Base-by-base conservation (phyloP, 163 green algal species). In the Scenedesmus sp. region DNA sequence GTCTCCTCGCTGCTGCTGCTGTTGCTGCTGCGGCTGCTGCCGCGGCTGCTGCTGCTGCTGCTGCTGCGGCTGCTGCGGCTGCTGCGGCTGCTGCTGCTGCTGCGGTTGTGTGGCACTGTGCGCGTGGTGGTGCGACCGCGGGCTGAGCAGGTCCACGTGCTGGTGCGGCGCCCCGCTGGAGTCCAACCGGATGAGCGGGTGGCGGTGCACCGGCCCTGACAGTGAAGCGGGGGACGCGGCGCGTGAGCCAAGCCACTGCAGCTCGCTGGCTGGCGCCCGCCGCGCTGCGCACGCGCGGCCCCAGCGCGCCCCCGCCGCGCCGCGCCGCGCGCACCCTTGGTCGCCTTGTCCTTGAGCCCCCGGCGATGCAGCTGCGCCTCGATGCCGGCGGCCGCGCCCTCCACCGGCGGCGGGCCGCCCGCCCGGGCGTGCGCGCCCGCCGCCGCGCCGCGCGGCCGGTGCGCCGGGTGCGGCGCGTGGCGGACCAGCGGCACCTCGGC, bases 401-500 rank as follows among this genome's bases (percentile, higher is more conserved):
- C 54, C 54, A 36, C 45, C 53, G 24, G 24, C 53, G 24, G 53
- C 53, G 24, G 6, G 5, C n/a, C n/a, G n/a, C n/a, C n/a, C n/a
- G n/a, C n/a, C n/a, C n/a, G n/a, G n/a, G n/a, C n/a, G n/a, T n/a
- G n/a, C n/a, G n/a, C n/a, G n/a, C n/a, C n/a, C n/a, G n/a, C n/a
- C n/a, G n/a, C n/a, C n/a, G n/a, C n/a, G n/a, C n/a, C n/a, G n/a
- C 2, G 20, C 39, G 29, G 60, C 31, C 36, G 51, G 45, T 75
- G 75, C n/a, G 47, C 26, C 34, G 26, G 63, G 15, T 53, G 60
- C 9, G 50, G 63, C 34, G 75, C 33, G 26, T 75, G 48, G 17
- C 67, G 20, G 24, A 76, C 4, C 2, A 76, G 50, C 4, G n/a
- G 75, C 48, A 75, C 51, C 60, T 75, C 66, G 58, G 78, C 66